Evolutionary conservation across 495 filamentous ascomycete genomes (phyloP), one percentile per base, ranked within the genome.

Genomic region (Aspergillus taichungensis): DNA sequence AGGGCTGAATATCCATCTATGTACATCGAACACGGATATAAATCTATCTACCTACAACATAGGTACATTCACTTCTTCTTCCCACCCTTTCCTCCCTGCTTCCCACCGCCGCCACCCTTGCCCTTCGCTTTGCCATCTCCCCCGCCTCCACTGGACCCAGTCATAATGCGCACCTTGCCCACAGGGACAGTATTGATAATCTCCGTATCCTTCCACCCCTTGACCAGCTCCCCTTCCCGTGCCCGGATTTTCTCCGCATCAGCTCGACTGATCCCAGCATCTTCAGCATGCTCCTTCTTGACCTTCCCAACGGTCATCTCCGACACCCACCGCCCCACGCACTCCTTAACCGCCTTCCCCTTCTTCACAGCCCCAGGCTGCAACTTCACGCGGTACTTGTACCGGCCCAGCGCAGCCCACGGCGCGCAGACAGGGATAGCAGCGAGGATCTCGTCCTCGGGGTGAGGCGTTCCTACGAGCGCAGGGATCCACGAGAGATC

Each of bases 291-390:
- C 39, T 72, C 68, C 54, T 75, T 73, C 56, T 71, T 71, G 30
- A 71, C 67, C 41, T 75, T 69, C 6, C 68, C 66, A 3, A 60
- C 61, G 1, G 69, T 70, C 1, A 73, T 68, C 46, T 83, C 73
- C 8, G 59, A 57, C 6, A 75, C 61, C 89, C 92, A 96, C 38
- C 74, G 74, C 32, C 76, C 76, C 12, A 94, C 57, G 34, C 96
- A 85, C 64, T 95, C 89, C 65, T 85, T 85, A 18, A 95, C 80
- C 11, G 91, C 92, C 61, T 95, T 98, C 2, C 91, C 90, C 67
- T 95, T 94, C 75, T 98, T 98, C 53, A 81, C 75, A 3, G 78
- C 54, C 3, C 92, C 92, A 0, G 92, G 92, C 67, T 97, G 92
- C 50, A 98, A 53, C 70, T 97, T 98, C 13, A 78, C 85, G 57